Evolutionary conservation across 179 eudicot genomes (phyloP), one percentile per base, ranked within the genome.

Genomic region (Beta corolliflora): DNA sequence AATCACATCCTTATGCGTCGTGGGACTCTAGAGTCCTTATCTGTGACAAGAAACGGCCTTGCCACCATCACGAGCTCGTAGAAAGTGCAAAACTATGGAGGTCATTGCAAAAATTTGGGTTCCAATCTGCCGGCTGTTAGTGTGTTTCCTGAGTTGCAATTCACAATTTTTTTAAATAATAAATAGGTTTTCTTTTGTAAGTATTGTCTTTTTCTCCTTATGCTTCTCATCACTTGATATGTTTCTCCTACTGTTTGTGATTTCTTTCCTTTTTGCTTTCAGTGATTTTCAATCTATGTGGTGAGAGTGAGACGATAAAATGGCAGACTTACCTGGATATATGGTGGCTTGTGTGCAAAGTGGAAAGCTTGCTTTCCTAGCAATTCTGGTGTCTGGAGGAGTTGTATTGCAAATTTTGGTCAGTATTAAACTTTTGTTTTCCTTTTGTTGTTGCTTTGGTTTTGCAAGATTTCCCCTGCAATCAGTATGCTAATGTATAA

Each of bases 321-420:
- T 95, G 97, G 90, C 91, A 68, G 93, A 93, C 76, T 67, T 92
- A 85, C 94, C 97, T 45, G 87, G 90, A 84, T 78, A 89, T 84
- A 69, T 93, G 81, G 85, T 84, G 79, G 87, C 94, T 67, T 95
- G 99, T 83, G 81, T 95, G 77, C 89, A 93, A 19, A 83, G 91
- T 46, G 97, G 98, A 82, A 94, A 90, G 85, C 95, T 95, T 66
- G 95, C 97, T 73, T 83, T 79, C 74, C 81, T 95, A 83, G 99
- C 99, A 69, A 89, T 95, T 82, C 87, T 93, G 85, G 98, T 90
- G 41, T 88, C 97, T 10, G 90, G 89, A 55, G 98, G 98, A 56
- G 88, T 95, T 71, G 94, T 91, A 5, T 71, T 95, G 87, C 99
- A 95, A 89, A 86, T 95, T 84, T 86, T 95, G 97, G 99, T 93